Percentiles rank a stretch among this genome's conserved stretches.
These are phyloP conservation scores for Schoenoplectus tabernaemontani DNA, from an alignment of 202 grass and related monocot genomes.

Conservation along the genomic window DNA sequence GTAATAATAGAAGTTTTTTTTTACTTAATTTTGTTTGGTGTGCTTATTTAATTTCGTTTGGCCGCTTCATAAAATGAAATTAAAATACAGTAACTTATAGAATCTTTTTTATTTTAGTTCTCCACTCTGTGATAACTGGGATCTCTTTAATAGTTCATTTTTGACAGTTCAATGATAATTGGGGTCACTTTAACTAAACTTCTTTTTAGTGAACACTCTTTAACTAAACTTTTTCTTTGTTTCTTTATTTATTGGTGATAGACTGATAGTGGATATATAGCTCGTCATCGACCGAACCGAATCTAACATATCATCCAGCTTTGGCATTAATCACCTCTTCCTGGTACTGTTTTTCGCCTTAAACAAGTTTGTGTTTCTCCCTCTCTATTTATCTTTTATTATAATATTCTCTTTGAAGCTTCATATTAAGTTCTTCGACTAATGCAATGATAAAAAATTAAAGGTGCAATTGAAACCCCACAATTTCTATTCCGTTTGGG, in stretches of 20 bases:
- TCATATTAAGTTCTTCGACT: not conserved
- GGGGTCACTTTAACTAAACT: no score
- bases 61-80: not conserved
- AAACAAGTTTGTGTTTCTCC: not conserved
- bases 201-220: no score
- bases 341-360: not conserved
- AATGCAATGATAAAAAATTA: not conserved
- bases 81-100: not conserved
- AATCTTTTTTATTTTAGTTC: not conserved
- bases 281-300: not conserved
- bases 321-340: not conserved
- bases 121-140: not conserved
- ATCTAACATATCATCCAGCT: not conserved
- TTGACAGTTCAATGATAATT: not conserved
- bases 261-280: not conserved
- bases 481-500: not conserved
- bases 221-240: not conserved
- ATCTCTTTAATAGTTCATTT: not conserved
- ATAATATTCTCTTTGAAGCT: not conserved
- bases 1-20: no score
- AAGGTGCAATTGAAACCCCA: not conserved
- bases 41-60: not conserved
- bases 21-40: not conserved
- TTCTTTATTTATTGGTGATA: not conserved
- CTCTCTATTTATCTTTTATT: not conserved